Evolutionary conservation across 2,329 filamentous ascomycete genomes (phyloP).

Genomic region (Teratosphaeria pseudoeucalypti): DNA sequence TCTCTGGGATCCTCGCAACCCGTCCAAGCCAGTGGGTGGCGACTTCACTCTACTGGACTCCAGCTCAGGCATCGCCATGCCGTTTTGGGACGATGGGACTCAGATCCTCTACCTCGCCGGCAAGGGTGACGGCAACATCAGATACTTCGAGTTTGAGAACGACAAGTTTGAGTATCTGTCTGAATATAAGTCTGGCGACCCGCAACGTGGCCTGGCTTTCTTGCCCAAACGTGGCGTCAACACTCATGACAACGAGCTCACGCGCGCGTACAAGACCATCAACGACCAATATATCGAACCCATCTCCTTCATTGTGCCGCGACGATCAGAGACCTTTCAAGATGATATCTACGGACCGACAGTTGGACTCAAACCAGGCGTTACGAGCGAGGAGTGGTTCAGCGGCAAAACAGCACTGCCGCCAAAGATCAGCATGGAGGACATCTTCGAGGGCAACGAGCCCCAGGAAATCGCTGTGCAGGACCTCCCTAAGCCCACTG

Average conservation of each 20-base stretch:
- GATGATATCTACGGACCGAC: constrained; percentile 93
- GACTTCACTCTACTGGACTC: constrained; percentile 78
- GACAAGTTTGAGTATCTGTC: constrained; percentile 97
- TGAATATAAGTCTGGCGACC: constrained; percentile 93
- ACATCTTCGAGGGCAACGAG: constrained; percentile 74
- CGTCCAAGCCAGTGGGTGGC: constrained; percentile 71
- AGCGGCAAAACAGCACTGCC: constrained; percentile 68
- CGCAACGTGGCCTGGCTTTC: constrained; percentile 89
- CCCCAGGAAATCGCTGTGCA: constrained; percentile 66
- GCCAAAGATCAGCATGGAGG: constrained; percentile 87
- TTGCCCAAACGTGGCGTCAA: constrained; percentile 91
- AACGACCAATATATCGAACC: constrained; percentile 92
- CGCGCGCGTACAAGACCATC: constrained; percentile 94
- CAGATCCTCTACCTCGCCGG: constrained; percentile 93
- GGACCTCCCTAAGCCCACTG: constrained; percentile 45
- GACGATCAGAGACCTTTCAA: constrained; percentile 89
- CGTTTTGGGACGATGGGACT: constrained; percentile 97
- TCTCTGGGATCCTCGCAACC: constrained; percentile 82
- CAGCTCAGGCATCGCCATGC: constrained; percentile 97
- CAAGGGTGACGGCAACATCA: constrained; percentile 98
- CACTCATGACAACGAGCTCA: constrained; percentile 90
- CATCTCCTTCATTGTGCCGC: constrained; percentile 92
- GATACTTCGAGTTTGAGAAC: constrained; percentile 96
- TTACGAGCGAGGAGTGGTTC: constrained; percentile 75
- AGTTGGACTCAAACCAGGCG: constrained; percentile 65